phyloP scores from a whole-genome alignment of 495 filamentous ascomycete genomes.

The Oidiodendron maius region DNA sequence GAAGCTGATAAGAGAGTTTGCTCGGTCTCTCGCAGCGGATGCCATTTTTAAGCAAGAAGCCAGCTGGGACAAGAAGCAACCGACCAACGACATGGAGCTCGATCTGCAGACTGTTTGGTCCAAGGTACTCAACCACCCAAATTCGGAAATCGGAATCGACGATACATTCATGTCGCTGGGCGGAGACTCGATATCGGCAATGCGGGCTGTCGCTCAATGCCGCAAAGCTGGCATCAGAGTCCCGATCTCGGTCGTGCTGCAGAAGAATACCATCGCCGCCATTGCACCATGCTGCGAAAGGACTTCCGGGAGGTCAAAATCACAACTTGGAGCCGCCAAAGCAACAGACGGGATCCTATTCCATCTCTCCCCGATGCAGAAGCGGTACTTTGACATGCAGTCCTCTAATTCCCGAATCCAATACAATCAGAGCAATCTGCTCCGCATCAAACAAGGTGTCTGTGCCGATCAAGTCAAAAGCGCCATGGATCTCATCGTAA shows the following conservation, averaged over 20 bases:
- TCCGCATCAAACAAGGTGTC: conserved; percentile 17
- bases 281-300: background rate
- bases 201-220: conserved; percentile 58
- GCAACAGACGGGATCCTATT: conserved; percentile 28
- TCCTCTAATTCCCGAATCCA: conserved; percentile 14
- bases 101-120: background rate
- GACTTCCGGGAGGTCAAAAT: background rate
- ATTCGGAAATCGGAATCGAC: conserved; percentile 16
- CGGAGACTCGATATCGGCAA: conserved; percentile 64
- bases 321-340: too few species aligned
- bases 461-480: background rate
- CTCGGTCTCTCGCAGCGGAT: too few species aligned
- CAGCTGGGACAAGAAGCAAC: background rate
- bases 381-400: conserved; percentile 58
- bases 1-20: background rate
- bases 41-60: background rate
- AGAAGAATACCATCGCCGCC: conserved; percentile 33
- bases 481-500: conserved; percentile 31
- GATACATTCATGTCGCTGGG: conserved; percentile 62
- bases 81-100: background rate
- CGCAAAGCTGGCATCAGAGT: conserved; percentile 44
- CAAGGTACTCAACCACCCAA: background rate
- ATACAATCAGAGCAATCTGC: conserved; percentile 8
- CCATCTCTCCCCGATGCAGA: conserved; percentile 40
- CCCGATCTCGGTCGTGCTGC: conserved; percentile 49